phyloP scores from a whole-genome alignment of 345 rosid genomes.

The Laguncularia racemosa region DNA sequence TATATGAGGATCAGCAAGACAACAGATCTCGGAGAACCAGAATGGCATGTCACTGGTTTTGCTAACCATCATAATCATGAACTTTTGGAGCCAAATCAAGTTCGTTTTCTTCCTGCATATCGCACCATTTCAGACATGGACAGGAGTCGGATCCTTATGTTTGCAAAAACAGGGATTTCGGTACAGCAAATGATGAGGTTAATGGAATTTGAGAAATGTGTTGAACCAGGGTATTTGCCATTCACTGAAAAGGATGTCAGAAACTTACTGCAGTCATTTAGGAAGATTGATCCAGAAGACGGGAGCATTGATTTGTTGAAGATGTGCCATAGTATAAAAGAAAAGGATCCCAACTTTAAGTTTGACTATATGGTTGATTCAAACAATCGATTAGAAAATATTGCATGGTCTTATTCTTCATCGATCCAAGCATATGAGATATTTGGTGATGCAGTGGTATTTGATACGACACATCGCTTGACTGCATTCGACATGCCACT shows the following conservation, averaged over 20 bases:
- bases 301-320: constrained; percentile 78
- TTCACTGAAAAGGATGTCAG: constrained; percentile 98
- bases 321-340: constrained; percentile 88
- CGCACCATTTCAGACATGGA: constrained; percentile 87
- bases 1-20: constrained; percentile 78
- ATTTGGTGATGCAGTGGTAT: constrained; percentile 93
- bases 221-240: constrained; percentile 90
- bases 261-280: constrained; percentile 85
- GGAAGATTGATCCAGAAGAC: constrained; percentile 81
- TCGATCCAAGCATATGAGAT: constrained; percentile 76
- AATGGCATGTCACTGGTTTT: constrained; percentile 97
- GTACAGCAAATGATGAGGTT: constrained; percentile 99
- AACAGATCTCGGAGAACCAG: constrained; percentile 60
- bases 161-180: constrained; percentile 93
- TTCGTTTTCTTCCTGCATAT: constrained; percentile 94
- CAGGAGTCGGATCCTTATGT: constrained; percentile 86
- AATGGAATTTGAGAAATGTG: constrained; percentile 95
- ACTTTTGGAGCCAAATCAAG: constrained; percentile 84
- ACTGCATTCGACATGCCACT: constrained; percentile 96
- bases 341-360: constrained; percentile 85
- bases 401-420: constrained; percentile 93
- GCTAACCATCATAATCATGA: constrained; percentile 87
- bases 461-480: constrained; percentile 87
- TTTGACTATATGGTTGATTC: constrained; percentile 68
- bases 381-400: constrained; percentile 62